Percentiles rank a stretch among this genome's conserved stretches.
phyloP scores from a whole-genome alignment of 768 basidiomycete genomes.

The Termitomyces sp. region DNA sequence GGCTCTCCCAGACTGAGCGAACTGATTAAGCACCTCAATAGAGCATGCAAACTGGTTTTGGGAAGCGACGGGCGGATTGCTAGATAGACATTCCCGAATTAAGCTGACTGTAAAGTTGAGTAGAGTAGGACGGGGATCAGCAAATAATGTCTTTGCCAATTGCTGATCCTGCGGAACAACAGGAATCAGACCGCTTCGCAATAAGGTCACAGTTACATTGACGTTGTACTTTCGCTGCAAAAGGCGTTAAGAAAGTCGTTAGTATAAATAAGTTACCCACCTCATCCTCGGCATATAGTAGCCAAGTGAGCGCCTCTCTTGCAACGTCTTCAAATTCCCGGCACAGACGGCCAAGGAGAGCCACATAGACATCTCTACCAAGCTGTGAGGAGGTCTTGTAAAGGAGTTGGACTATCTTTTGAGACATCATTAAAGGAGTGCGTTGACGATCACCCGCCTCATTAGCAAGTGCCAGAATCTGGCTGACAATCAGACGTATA shows the following conservation, averaged over 20 bases:
- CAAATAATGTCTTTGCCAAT: conserved; percentile 77
- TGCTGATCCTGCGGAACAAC: conserved; percentile 81
- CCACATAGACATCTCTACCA: conserved; percentile 90
- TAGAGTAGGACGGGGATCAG: conserved; percentile 71
- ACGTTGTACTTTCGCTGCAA: conserved; percentile 92
- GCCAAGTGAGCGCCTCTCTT: conserved; percentile 95
- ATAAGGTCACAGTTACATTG: conserved; percentile 84
- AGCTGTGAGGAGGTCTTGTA: conserved; percentile 86
- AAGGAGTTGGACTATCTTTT: conserved; percentile 92
- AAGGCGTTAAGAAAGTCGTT: conserved; percentile 7
- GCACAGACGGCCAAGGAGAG: conserved; percentile 85
- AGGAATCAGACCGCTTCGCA: conserved; percentile 79
- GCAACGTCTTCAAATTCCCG: conserved; percentile 87
- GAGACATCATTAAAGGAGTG: conserved; percentile 88
- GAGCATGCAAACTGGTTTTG: conserved; percentile 76
- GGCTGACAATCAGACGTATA: conserved; percentile 77
- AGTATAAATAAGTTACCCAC: conserved; percentile 36
- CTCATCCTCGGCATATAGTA: conserved; percentile 95
- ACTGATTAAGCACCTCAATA: conserved; percentile 75
- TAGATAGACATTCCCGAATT: conserved; percentile 81
- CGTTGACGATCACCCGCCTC: conserved; percentile 77
- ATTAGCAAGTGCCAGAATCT: conserved; percentile 77
- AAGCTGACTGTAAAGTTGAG: conserved; percentile 80
- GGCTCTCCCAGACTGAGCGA: conserved; percentile 68
- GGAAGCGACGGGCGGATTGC: conserved; percentile 74